Base-by-base conservation (phyloP, 257 asterid species). In the Lavandula angustifolia region DNA sequence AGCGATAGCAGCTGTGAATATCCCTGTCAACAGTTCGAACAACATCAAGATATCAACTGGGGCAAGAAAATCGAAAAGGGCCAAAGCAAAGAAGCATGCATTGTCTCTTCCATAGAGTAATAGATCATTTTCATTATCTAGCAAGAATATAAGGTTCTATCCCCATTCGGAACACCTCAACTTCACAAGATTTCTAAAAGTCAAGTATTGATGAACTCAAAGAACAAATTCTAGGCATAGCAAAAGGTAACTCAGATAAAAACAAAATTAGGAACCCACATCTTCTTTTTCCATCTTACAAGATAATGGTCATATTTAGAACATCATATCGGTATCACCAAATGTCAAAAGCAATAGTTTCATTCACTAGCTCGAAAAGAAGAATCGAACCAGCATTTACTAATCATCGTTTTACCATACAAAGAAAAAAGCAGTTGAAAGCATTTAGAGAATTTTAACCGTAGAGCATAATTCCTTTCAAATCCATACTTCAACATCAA, bases 1-100 rank as follows among this genome's bases (percentile, higher is more conserved):
- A 0, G 99, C 96, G 17, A 94, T 87, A 1, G 78, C 87, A 8
- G 95, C 99, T 0, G 99, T 94, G 59, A 84, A 86, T 55, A 91
- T 63, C 33, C 98, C 98, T 91, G 90, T 56, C 33, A 3, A 32
- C 13, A 3, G 17, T 10, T 7, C 4, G 57, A 41, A 3, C 22
- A 5, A 34, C 3, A 6, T 10, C 5, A 34, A n/a, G n/a, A n/a
- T n/a, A 54, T 42, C 33, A 1, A 22, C 1, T 22, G 27, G 27
- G 27, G n/a, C n/a, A 22, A 22, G 27, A 22, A 22, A 0, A 22
- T 22, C 27, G 27, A 22, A 22, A 22, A 22, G 27, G 27, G 27
- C 27, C 27, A 22, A 22, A 22, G 27, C 27, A 22, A 22, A 22
- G 27, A 22, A 22, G 27, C 27, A 22, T 1, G 27, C 27, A 22